A percentile compares a stretch with the other conserved stretches of the same genome.
Conservation (phyloP, 805 yeast species). For the Saturnispora quitensis region DNA sequence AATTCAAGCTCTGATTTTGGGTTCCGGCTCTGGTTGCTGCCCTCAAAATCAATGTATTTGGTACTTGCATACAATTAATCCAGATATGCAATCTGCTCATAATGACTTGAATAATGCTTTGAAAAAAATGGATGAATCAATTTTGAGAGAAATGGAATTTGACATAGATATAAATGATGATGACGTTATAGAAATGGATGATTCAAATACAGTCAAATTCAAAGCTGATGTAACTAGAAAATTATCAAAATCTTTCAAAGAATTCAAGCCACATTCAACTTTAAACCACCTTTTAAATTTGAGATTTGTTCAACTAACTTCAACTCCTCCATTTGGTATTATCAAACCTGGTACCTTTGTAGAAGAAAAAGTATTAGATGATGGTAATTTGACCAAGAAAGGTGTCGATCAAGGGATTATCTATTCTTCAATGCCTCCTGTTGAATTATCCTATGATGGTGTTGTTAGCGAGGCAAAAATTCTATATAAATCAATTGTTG, state of each 20-base stretch:
- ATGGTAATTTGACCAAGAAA: constrained; percentile 13
- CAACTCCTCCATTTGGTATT: constrained; percentile 48
- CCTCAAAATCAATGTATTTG: constrained; percentile 83
- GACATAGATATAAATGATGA: constrained; percentile 35
- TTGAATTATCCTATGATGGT: constrained; percentile 89
- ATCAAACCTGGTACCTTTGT: constrained; percentile 34
- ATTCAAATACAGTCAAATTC: constrained; percentile 8
- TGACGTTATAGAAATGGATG: constrained; percentile 37
- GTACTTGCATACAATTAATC: constrained; percentile 78
- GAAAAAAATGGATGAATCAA: constrained; percentile 66
- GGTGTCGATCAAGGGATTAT: constrained; percentile 41
- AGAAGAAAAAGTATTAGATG: constrained; percentile 9
- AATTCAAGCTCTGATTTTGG: constrained; percentile 82
- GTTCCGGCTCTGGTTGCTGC: constrained; percentile 80
- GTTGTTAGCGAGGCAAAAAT: constrained; percentile 71
- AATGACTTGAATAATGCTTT: constrained; percentile 75
- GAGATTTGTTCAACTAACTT: constrained; percentile 49
- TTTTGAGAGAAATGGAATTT: constrained; percentile 70
- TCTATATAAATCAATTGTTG: constrained; percentile 71
- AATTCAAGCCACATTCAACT: constrained; percentile 58
- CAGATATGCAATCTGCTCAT: constrained; percentile 52
- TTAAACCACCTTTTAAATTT: constrained; percentile 53
- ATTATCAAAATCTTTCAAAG: constrained; percentile 76
- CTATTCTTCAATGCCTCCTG: constrained; percentile 58
- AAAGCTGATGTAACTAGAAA: constrained; percentile 46